Evolutionary conservation across 345 rosid genomes (phyloP), one percentile per base, ranked within the genome.

Genomic region (Conringia planisiliqua): DNA sequence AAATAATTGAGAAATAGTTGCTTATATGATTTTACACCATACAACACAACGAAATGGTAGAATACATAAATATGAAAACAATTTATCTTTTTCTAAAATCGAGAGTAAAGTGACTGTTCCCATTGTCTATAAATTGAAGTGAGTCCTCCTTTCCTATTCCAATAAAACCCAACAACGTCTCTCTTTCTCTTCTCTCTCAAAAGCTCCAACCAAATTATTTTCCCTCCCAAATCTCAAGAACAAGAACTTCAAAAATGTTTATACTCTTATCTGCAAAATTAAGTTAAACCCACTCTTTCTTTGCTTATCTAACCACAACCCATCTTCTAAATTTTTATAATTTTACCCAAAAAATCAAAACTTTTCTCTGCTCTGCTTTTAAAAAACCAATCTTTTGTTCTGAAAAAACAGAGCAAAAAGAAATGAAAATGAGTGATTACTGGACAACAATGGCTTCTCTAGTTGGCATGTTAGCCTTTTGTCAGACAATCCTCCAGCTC

Each of bases 361-460:
- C 47, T 24, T 62, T 65, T 18, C 36, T 11, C 24, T 62, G 9
- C 24, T 5, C 43, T 27, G 3, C 0, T 40, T 8, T 5, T 1
- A 1, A 43, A 42, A 64, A 46, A 1, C 17, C 26, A 43, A 32
- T 40, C 40, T 46, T 57, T 3, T 30, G 0, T 20, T 11, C 5
- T 18, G 6, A 10, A 33, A 35, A 29, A 22, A 30, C n/a, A 60
- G 43, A 42, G 38, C 7, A 6, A 50, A 56, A 57, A 44, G 22
- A 18, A 2, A 68, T 30, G 68, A 70, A 35, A 66, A 88, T 86
- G 95, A 88, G 82, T 60, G 93, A 91, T 58, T 86, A 82, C 40
- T 94, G 96, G 98, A 83, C 95, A 33, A 86, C 95, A 14, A 42
- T 91, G 11, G 96, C 90, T 9, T 86, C 97, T 7, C 66, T 94